Base-by-base conservation (phyloP, 352 stramenopile genomes). In the Phytophthora cactorum region DNA sequence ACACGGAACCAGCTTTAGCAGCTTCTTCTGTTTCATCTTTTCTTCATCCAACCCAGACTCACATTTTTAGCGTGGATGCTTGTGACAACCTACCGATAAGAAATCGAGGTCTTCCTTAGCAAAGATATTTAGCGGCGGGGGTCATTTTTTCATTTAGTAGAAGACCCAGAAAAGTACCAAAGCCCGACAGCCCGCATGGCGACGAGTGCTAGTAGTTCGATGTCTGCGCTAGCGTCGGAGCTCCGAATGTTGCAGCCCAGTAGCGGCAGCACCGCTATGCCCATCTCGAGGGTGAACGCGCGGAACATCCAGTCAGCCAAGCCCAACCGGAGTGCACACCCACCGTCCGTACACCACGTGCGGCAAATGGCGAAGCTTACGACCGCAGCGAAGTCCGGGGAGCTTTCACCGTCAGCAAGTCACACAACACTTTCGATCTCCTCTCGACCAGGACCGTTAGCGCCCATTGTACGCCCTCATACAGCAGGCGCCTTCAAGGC, bases 401-500 rank as follows among this genome's bases (percentile, higher is more conserved):
- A 70, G 10, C 50, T 79, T 11, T 62, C 72, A 14, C 38, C 75
- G 8, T 72, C 55, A 1, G 52, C 59, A 32, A 59, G 69, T 36
- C 68, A 77, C 39, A 62, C 70, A 25, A 43, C 74, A 11, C 70
- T 70, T 41, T 41, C 52, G 31, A 65, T 66, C 70, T 75, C 34
- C 51, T 47, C 39, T 52, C 69, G 38, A 39, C 58, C 47, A 38
- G 68, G 52, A 25, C 54, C 70, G 45, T 46, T 74, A 45, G 39
- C 52, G 5, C 69, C 73, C 1, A 66, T 68, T 10, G 38, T 70
- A 6, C 74, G 82, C 22, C 86, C 86, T 5, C 73, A 87, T 9
- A 81, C 77, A 0, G 80, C 78, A 1, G 79, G 79, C 1, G 81
- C 82, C 0, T 94, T 90, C 75, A 82, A 81, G 46, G 57, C 82